phyloP scores from a whole-genome alignment of 192 early-diverging fungal genomes.

The Linnemannia elongata region DNA sequence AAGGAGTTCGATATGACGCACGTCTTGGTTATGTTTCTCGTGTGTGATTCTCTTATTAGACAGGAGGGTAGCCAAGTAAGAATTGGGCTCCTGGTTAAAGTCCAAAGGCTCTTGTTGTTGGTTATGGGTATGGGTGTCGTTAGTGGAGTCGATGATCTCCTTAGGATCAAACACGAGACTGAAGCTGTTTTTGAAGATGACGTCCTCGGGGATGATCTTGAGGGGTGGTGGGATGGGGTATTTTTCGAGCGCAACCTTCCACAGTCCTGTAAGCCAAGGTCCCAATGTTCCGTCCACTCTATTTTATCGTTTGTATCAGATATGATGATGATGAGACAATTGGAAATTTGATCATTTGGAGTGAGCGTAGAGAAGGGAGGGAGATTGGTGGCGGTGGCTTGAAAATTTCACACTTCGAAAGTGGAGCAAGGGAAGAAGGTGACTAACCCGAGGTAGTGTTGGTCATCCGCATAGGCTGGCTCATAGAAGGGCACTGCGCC shows the following conservation, averaged over 20 bases:
- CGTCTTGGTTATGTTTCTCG: constrained; percentile 90
- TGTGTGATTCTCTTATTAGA: constrained; percentile 80
- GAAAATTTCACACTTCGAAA: background rate
- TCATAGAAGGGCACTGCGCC: constrained; percentile 79
- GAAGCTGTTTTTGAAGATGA: constrained; percentile 58
- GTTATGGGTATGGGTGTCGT: background rate
- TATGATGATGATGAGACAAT: constrained; percentile 5
- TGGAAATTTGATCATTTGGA: background rate
- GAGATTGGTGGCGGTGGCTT: background rate
- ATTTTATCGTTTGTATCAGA: background rate
- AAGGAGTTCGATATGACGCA: constrained; percentile 83
- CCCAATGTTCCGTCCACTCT: constrained; percentile 88
- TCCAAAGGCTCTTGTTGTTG: constrained; percentile 44
- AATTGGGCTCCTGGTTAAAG: constrained; percentile 48
- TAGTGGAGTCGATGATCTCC: background rate
- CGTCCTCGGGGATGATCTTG: constrained; percentile 66
- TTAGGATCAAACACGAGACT: constrained; percentile 18
- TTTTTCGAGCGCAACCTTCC: constrained; percentile 71
- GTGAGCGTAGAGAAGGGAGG: no score
- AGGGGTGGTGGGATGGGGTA: constrained; percentile 73
- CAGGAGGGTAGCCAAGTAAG: constrained; percentile 58
- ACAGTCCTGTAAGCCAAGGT: constrained; percentile 88
- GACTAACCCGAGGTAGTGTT: constrained; percentile 89
- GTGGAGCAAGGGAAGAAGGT: background rate
- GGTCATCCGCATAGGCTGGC: constrained; percentile 94